Evolutionary conservation across 2,329 filamentous ascomycete species (phyloP).

Genomic region (Exophiala aquamarina): DNA sequence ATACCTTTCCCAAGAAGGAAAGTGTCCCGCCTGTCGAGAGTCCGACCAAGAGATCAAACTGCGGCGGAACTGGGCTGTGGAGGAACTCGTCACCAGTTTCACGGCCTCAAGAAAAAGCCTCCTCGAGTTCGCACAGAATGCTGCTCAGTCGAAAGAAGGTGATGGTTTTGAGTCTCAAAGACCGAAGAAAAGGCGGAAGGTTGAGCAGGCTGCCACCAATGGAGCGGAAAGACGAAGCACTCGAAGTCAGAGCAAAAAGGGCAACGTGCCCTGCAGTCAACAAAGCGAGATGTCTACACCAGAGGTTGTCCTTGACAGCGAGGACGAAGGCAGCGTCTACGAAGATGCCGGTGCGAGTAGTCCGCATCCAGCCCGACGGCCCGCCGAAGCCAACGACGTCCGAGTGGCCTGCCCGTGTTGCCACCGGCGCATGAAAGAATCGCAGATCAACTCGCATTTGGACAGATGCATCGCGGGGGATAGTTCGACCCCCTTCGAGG

Average conservation of each 20-base stretch:
- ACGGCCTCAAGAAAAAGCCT: slow-evolving; percentile 61
- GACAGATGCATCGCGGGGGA: slow-evolving; percentile 59
- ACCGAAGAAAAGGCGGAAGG: slow-evolving; percentile 32
- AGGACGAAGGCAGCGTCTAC: slow-evolving; percentile 37
- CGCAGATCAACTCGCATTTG: slow-evolving; percentile 75
- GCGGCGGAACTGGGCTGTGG: slow-evolving; percentile 78
- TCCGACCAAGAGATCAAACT: slow-evolving; percentile 81
- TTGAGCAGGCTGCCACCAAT: slow-evolving; percentile 12
- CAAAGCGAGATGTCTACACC: slow-evolving; percentile 23
- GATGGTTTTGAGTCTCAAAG: slow-evolving; percentile 33
- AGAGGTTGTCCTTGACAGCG: slow-evolving; percentile 41
- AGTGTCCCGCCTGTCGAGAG: slow-evolving; percentile 80
- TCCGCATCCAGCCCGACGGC: neutral
- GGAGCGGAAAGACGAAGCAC: slow-evolving; percentile 51
- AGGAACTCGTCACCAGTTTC: slow-evolving; percentile 83
- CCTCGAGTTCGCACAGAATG: slow-evolving; percentile 61
- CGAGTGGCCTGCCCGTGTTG: slow-evolving; percentile 85
- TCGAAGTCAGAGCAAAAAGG: slow-evolving; percentile 48
- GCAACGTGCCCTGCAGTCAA: too few species aligned
- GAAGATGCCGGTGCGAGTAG: slow-evolving; percentile 10
- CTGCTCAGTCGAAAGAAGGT: slow-evolving; percentile 56
- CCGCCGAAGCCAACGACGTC: slow-evolving; percentile 61
- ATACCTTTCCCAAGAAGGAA: slow-evolving; percentile 77
- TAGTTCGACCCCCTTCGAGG: slow-evolving; percentile 15
- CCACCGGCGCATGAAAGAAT: slow-evolving; percentile 72